phyloP scores from a whole-genome alignment of 208 protist species.

The Paratrypanosoma confusum region DNA sequence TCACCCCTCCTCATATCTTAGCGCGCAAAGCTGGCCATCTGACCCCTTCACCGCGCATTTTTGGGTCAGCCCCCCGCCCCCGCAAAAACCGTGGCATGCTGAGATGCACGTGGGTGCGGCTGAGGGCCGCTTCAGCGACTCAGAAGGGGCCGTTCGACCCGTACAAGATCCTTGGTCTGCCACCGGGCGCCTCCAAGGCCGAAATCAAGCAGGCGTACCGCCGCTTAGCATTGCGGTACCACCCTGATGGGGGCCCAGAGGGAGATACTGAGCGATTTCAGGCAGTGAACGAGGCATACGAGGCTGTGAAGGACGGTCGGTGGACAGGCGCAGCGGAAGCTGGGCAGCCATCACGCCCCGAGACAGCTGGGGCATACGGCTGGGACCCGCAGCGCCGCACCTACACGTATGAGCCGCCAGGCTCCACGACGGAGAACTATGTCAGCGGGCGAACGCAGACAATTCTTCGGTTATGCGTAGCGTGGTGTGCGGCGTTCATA shows the following conservation, averaged over 20 bases:
- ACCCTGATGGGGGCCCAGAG: slow-evolving; percentile 65
- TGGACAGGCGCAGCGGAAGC: slow-evolving; percentile 14
- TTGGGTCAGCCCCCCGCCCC: too few species aligned
- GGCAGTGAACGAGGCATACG: slow-evolving; percentile 75
- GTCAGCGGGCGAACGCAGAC: slow-evolving; percentile 40
- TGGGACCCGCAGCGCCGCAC: slow-evolving; percentile 48
- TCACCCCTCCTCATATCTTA: slow-evolving; percentile 4
- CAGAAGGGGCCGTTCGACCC: slow-evolving; percentile 63
- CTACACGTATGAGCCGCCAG: slow-evolving; percentile 75
- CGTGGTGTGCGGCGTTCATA: slow-evolving; percentile 47
- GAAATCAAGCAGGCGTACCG: slow-evolving; percentile 68
- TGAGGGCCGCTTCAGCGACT: slow-evolving; percentile 16
- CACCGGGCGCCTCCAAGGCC: slow-evolving; percentile 31
- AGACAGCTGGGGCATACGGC: slow-evolving; percentile 6
- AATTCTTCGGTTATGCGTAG: slow-evolving; percentile 33
- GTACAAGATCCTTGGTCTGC: slow-evolving; percentile 70
- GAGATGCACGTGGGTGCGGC: slow-evolving; percentile 11
- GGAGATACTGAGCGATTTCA: slow-evolving; percentile 53
- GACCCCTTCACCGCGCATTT: too few species aligned
- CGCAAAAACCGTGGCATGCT: slow-evolving; percentile 19
- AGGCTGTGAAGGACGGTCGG: slow-evolving; percentile 50
- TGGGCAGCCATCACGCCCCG: too few species aligned
- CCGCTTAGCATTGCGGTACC: slow-evolving; percentile 54
- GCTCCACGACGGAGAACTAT: slow-evolving; percentile 65
- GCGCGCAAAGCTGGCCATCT: too few species aligned